A percentile compares a stretch with the other conserved stretches of the same genome.
Conservation (phyloP, 2,329 filamentous ascomycete genomes). For the Talaromyces sp. region DNA sequence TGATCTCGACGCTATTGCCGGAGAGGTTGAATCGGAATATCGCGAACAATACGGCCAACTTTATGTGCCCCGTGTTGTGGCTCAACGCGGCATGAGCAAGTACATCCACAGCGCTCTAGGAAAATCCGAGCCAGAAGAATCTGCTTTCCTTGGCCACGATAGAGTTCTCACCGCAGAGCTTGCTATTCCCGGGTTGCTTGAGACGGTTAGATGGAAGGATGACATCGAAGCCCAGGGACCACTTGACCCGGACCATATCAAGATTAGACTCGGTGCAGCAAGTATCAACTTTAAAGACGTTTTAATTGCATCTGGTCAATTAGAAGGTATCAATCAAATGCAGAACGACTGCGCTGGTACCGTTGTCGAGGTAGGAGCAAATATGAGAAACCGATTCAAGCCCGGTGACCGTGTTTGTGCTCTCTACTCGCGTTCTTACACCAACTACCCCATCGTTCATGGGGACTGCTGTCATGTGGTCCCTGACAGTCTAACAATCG, state of each 20-base stretch:
- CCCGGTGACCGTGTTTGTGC: constrained; percentile 41
- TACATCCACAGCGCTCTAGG: neutral
- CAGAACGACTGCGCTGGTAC: constrained; percentile 39
- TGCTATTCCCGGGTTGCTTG: neutral
- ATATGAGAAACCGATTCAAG: constrained; percentile 27
- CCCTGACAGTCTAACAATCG: constrained; percentile 50
- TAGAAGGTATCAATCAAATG: constrained; percentile 12
- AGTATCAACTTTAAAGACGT: constrained; percentile 9
- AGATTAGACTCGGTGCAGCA: neutral
- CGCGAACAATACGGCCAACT: neutral
- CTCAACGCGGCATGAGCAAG: neutral
- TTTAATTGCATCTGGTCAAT: neutral
- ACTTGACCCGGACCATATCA: constrained; percentile 18
- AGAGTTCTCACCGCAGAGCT: neutral
- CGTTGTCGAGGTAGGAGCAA: constrained; percentile 29
- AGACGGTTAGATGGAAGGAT: neutral
- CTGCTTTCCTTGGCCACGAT: neutral
- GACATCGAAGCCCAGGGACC: constrained; percentile 20
- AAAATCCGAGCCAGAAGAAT: neutral
- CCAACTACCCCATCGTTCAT: neutral
- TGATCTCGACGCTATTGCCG: neutral
- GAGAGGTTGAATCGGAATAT: neutral
- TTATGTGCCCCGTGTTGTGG: neutral
- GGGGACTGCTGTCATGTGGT: constrained; percentile 33
- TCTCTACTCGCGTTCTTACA: constrained; percentile 6